These are phyloP conservation scores for Entelexis paramagnoliae DNA, from an alignment of 1,139 yeast species.

Conservation along the genomic window DNA sequence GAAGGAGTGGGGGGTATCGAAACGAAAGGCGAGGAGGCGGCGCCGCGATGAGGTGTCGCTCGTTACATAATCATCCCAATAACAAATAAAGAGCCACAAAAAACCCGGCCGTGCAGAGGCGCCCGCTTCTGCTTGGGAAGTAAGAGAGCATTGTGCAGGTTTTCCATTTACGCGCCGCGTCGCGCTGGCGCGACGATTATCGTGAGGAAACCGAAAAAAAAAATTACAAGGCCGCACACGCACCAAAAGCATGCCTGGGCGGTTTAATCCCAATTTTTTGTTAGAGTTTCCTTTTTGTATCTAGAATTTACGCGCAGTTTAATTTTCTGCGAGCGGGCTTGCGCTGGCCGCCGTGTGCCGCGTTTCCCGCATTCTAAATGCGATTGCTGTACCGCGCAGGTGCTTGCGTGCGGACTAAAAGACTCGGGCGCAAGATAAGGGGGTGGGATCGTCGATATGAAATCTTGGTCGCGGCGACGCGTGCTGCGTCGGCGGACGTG, in stretches of 20 bases:
- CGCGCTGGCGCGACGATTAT: not conserved
- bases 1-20: constrained; percentile 11
- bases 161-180: constrained; percentile 1
- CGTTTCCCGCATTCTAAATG: not conserved
- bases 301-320: no score
- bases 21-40: constrained; percentile 7
- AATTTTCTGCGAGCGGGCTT: no score
- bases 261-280: no score
- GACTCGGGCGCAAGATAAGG: constrained; percentile 4
- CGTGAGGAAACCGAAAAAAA: not conserved
- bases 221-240: no score
- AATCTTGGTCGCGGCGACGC: not conserved
- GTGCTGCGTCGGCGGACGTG: no score
- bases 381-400: constrained; percentile 1
- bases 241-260: no score
- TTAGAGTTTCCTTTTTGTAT: no score
- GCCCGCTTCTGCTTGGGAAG: not conserved
- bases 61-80: constrained; percentile 13
- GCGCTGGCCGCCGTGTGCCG: no score
- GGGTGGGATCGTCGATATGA: not conserved
- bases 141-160: not conserved
- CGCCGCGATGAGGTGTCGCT: constrained; percentile 21
- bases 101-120: not conserved
- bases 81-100: constrained; percentile 10
- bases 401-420: constrained; percentile 2